Evolutionary conservation across 768 basidiomycete species (phyloP).

Genomic region (Phaeotremella fagi): DNA sequence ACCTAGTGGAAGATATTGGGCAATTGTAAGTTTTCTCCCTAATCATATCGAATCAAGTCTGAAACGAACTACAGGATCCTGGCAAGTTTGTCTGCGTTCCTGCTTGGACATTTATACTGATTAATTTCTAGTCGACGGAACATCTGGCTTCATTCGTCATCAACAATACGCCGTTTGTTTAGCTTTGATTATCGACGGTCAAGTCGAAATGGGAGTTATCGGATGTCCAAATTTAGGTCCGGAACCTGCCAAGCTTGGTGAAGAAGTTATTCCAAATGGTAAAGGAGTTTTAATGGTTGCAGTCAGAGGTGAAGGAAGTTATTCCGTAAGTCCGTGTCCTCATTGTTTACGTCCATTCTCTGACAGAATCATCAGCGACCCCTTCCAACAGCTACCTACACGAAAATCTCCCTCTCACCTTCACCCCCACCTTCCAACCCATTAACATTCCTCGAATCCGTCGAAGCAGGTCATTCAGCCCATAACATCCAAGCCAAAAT

Average conservation of each 20-base stretch:
- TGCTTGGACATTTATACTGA: conserved; percentile 49
- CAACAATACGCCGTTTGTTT: conserved; percentile 92
- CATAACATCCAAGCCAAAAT: conserved; percentile 76
- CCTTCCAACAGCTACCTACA: conserved; percentile 55
- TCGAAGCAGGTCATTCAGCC: conserved; percentile 87
- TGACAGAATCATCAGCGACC: conserved; percentile 48
- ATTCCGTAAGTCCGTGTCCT: conserved; percentile 23
- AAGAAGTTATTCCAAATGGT: conserved; percentile 44
- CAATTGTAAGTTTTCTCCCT: conserved; percentile 34
- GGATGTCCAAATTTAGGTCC: conserved; percentile 80
- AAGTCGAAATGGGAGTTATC: conserved; percentile 76
- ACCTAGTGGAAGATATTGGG: conserved; percentile 54
- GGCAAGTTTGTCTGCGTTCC: conserved; percentile 8
- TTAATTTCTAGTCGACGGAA: conserved; percentile 78
- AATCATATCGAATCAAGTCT: no score
- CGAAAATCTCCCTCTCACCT: conserved; percentile 54
- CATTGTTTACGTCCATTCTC: background rate
- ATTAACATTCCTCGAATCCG: conserved; percentile 75
- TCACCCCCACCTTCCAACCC: conserved; percentile 51
- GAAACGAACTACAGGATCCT: conserved; percentile 12
- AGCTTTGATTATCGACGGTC: conserved; percentile 70
- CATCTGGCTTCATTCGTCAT: conserved; percentile 85
- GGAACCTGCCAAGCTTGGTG: conserved; percentile 58
- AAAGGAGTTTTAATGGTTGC: conserved; percentile 82
- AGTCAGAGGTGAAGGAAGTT: conserved; percentile 70